phyloP scores from a whole-genome alignment of 1,284 basidiomycete species.

The Naganishia sp. region DNA sequence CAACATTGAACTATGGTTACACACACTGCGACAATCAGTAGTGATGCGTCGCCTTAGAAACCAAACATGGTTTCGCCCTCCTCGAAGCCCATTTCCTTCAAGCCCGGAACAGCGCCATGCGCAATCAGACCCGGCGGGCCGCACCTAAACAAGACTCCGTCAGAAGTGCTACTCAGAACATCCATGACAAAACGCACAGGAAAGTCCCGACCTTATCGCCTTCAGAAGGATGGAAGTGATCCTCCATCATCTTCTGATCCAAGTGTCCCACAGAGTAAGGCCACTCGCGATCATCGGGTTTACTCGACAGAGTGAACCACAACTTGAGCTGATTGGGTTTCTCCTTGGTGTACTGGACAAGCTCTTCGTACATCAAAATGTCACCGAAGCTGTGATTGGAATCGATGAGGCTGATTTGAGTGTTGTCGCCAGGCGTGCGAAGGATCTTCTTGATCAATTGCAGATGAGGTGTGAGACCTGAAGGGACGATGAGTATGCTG shows the following conservation, averaged over 20 bases:
- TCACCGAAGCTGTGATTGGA: conserved; percentile 48
- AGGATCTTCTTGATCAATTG: conserved; percentile 51
- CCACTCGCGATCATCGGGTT: conserved; percentile 33
- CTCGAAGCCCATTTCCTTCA: conserved; percentile 33
- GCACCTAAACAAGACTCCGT: conserved; percentile 4
- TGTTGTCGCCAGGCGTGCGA: conserved; percentile 43
- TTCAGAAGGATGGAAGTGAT: conserved; percentile 33
- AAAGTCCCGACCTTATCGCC: conserved; percentile 33
- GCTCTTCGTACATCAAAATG: conserved; percentile 51
- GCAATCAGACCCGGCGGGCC: conserved; percentile 33
- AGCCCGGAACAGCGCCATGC: conserved; percentile 28
- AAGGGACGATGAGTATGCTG: not conserved
- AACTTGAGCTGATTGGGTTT: conserved; percentile 33
- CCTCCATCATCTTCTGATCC: conserved; percentile 35
- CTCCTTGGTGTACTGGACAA: conserved; percentile 33
- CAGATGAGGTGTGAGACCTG: conserved; percentile 52
- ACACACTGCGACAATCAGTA: no score
- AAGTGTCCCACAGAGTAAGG: conserved; percentile 32
- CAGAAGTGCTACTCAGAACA: not conserved
- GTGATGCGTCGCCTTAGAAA: conserved; percentile 22
- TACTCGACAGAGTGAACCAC: conserved; percentile 32
- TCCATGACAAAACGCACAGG: conserved; percentile 31
- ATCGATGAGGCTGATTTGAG: conserved; percentile 50
- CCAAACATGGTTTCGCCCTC: conserved; percentile 36
- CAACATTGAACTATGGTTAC: no score